Base-by-base conservation (phyloP, 73 alveolate genomes). In the Tetrahymena elliotti region DNA sequence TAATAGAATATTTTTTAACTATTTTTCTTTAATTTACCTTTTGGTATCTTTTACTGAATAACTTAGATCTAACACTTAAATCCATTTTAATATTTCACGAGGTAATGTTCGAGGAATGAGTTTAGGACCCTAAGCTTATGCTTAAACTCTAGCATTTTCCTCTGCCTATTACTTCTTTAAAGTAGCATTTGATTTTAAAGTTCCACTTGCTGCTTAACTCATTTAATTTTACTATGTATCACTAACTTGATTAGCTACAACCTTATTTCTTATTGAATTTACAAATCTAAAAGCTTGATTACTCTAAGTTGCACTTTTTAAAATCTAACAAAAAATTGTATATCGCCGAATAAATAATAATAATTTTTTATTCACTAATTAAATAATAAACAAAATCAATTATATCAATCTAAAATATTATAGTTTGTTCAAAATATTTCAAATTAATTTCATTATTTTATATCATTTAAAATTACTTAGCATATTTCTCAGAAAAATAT, bases 1-100 rank as follows among this genome's bases (percentile, higher is more conserved):
- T 47, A 4, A 47, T 47, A 47, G 1, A 0, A 47, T 18, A 18
- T 47, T 8, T 10, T 47, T 2, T 47, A 18, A 6, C 27, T 52
- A 94, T 33, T 93, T 24, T 20, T 68, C 31, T 34, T 38, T n/a
- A 18, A 35, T 38, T 36, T 93, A 96, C 98, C 96, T 95, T 96
- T 97, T 96, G 24, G 97, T 97, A 95, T 98, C 98, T 93, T 96
- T 97, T 24, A 98, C 97, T 37, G 99, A 97, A 88, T 97, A 98
- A 96, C 99, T 97, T 40, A 98, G 96, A 96, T 97, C 99, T 27
- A 98, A 96, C 35, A 98, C 96, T 95, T 98, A 95, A 31, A 98
- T 97, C 99, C 99, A 98, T 94, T 98, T 98, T 38, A 98, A 95
- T 53, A 98, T 98, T 96, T 98, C 99, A 94, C 99, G 84, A 33